These are phyloP conservation scores for Castanopsis chinensis DNA, from an alignment of 306 rosid species.

Conservation along the genomic window DNA sequence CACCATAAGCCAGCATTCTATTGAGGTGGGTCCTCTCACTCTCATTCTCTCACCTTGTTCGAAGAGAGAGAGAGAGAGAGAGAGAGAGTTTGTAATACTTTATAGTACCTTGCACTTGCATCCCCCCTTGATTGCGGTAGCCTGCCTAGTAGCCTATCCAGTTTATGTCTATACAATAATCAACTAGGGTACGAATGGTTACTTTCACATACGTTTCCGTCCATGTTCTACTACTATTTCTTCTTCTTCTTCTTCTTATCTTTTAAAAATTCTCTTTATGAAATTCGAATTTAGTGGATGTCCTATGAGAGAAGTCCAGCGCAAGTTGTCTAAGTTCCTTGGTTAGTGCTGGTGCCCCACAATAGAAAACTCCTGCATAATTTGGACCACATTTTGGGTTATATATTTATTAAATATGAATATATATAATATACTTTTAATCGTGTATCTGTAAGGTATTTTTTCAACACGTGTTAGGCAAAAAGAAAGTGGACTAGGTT, in stretches of 20 bases:
- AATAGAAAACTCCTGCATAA: conserved; percentile 49
- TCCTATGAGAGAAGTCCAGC: conserved; percentile 44
- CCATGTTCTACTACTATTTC: conserved; percentile 7
- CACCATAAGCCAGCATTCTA: not conserved
- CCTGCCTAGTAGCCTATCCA: too few relatives aligned
- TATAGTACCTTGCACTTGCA: too few relatives aligned
- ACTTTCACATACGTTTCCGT: not conserved
- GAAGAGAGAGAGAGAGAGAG: too few relatives aligned
- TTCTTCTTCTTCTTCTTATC: not conserved
- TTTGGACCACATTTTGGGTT: not conserved
- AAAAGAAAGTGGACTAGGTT: not conserved
- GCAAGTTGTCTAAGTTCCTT: conserved; percentile 47
- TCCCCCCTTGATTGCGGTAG: too few relatives aligned
- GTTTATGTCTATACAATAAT: too few relatives aligned
- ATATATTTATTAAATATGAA: not conserved
- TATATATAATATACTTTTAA: too few relatives aligned
- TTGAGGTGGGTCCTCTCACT: not conserved
- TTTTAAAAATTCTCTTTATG: conserved; percentile 51
- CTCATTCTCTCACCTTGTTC: not conserved
- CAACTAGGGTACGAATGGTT: too few relatives aligned
- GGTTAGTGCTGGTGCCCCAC: conserved; percentile 49
- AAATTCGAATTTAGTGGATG: conserved; percentile 54
- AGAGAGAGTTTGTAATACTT: too few relatives aligned
- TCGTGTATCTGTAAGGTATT: too few relatives aligned
- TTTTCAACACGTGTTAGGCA: not conserved